Conservation (phyloP, 805 yeast species). For the Pichia thaimueangensis region DNA sequence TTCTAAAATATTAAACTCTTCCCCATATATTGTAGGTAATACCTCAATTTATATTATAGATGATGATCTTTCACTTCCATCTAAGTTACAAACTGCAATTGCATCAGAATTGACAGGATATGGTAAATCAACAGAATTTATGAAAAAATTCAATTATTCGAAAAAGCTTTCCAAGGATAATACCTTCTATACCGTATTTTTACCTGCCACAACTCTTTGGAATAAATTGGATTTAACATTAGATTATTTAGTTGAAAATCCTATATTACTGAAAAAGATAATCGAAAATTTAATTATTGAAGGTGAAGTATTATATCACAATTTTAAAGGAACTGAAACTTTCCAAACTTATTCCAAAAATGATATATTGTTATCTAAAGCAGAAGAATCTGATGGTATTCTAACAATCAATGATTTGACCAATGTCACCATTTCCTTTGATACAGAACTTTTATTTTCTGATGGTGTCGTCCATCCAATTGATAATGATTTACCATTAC, state of each 20-base stretch:
- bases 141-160: conserved; percentile 46
- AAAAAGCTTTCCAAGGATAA: conserved; percentile 41
- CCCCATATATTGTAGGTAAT: conserved; percentile 43
- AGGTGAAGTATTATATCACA: conserved; percentile 63
- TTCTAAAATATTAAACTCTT: conserved; percentile 37
- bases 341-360: conserved; percentile 14
- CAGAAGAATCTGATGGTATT: neutral
- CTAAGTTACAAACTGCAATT: conserved; percentile 55
- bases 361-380: conserved; percentile 3
- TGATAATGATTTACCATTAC: conserved; percentile 44
- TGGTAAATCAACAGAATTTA: conserved; percentile 54
- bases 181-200: conserved; percentile 64
- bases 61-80: conserved; percentile 57
- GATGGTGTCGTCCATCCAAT: conserved; percentile 79
- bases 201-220: conserved; percentile 81
- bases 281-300: conserved; percentile 56
- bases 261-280: conserved; percentile 42
- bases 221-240: conserved; percentile 50
- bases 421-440: conserved; percentile 32
- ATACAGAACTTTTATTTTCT: conserved; percentile 65
- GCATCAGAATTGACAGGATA: conserved; percentile 54
- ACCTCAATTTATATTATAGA: conserved; percentile 61
- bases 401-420: conserved; percentile 17
- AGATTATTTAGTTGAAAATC: conserved; percentile 50
- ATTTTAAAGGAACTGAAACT: conserved; percentile 33